These are phyloP conservation scores for Candida endomychidarum DNA, from an alignment of 805 yeast genomes.

Conservation along the genomic window DNA sequence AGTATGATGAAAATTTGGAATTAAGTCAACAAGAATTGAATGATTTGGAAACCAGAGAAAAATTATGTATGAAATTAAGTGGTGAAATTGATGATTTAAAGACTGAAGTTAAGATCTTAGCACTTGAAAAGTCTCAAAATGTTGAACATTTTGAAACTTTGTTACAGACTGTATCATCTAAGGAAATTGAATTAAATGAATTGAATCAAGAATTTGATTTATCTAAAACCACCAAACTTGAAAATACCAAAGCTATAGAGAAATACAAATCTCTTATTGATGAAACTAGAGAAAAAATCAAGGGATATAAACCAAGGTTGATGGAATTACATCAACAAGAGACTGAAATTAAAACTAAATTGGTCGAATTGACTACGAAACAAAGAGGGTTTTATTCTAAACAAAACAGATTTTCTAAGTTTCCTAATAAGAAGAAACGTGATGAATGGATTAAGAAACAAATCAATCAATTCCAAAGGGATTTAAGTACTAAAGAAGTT, in stretches of 20 bases:
- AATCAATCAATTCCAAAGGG: slow-evolving; percentile 36
- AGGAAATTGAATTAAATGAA: slow-evolving; percentile 47
- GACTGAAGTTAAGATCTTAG: slow-evolving; percentile 49
- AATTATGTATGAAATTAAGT: slow-evolving; percentile 43
- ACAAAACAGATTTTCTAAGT: slow-evolving; percentile 66
- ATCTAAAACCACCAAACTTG: slow-evolving; percentile 29
- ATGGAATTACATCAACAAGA: slow-evolving; percentile 42
- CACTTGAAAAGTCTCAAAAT: slow-evolving; percentile 57
- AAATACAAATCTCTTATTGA: slow-evolving; percentile 29
- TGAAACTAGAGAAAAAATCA: slow-evolving; percentile 37
- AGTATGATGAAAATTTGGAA: slow-evolving; percentile 50
- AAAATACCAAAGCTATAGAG: slow-evolving; percentile 19
- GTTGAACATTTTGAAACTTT: slow-evolving; percentile 51
- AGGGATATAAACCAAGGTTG: slow-evolving; percentile 41
- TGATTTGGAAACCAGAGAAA: slow-evolving; percentile 63
- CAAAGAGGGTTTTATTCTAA: slow-evolving; percentile 67
- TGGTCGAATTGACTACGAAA: slow-evolving; percentile 44
- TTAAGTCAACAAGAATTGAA: slow-evolving; percentile 54
- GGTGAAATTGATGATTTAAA: slow-evolving; percentile 47
- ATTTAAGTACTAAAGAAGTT: slow-evolving; percentile 26
- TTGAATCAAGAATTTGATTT: slow-evolving; percentile 34
- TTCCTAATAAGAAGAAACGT: slow-evolving; percentile 55
- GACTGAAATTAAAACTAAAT: slow-evolving; percentile 32
- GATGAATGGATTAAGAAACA: slow-evolving; percentile 65
- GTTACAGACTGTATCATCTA: slow-evolving; percentile 48